Conservation (phyloP, 2,329 filamentous ascomycete genomes). For the Sporothrix phasma region DNA sequence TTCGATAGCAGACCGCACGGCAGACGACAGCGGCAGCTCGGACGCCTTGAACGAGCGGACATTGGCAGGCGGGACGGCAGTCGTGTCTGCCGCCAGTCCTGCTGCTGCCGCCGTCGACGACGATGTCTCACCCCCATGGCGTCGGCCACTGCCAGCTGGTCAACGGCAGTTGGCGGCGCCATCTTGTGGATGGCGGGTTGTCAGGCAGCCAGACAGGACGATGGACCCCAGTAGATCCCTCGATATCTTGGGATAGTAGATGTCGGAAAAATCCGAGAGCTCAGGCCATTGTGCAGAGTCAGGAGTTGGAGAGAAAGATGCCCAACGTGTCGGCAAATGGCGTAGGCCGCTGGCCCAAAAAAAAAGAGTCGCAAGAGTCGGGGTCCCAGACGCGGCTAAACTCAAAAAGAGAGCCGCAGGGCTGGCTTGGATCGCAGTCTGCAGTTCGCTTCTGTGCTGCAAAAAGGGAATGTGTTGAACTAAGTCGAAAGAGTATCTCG, state of each 20-base stretch:
- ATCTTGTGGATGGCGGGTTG: neutral
- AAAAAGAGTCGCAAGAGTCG: neutral
- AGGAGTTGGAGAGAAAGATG: neutral
- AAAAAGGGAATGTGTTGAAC: neutral
- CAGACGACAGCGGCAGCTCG: slow-evolving; percentile 62
- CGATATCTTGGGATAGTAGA: neutral
- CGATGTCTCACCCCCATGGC: neutral
- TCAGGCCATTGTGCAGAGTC: neutral
- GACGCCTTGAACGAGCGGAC: slow-evolving; percentile 50
- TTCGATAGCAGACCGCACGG: slow-evolving; percentile 65
- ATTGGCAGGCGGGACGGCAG: neutral
- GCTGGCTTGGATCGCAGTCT: neutral
- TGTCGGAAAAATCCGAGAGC: neutral
- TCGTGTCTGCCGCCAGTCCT: neutral
- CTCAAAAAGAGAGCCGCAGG: no score
- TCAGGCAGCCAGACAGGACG: neutral
- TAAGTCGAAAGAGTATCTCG: neutral
- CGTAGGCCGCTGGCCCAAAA: neutral
- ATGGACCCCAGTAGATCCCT: neutral
- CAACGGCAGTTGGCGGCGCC: neutral
- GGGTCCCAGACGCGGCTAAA: neutral
- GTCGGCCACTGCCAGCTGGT: neutral
- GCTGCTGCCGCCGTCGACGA: neutral
- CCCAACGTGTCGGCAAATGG: neutral
- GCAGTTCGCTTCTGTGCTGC: neutral